Conservation (phyloP, 257 asterid genomes). For the Fraxinus pennsylvanica region DNA sequence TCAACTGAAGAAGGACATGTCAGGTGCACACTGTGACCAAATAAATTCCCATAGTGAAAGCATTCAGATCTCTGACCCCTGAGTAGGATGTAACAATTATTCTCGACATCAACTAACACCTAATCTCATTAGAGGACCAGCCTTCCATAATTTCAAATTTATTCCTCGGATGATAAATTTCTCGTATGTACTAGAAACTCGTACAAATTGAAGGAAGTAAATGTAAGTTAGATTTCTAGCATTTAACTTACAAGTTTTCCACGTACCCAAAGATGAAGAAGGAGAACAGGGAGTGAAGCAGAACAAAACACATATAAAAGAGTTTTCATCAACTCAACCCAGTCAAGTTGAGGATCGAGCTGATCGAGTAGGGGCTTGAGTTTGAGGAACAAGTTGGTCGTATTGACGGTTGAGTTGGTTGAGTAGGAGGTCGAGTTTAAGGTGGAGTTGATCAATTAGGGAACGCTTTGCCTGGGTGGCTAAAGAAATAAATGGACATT, state of each 20-base stretch:
- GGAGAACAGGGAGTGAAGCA: not conserved
- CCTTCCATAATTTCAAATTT: not conserved
- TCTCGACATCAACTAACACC: not conserved
- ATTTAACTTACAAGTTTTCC: not conserved
- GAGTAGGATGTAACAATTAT: not conserved
- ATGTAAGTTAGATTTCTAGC: not conserved
- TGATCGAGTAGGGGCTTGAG: not conserved
- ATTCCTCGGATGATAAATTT: not conserved
- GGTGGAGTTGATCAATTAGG: not conserved
- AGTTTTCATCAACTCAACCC: not conserved
- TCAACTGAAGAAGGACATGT: not conserved
- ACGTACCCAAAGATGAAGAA: not conserved
- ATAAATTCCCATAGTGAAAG: not conserved
- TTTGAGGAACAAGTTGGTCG: not conserved
- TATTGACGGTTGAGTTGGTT: not conserved
- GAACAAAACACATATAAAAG: not conserved
- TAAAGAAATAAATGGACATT: not conserved
- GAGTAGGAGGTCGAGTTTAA: not conserved
- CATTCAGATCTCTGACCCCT: not conserved
- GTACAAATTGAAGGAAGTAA: not conserved
- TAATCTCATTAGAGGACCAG: not conserved
- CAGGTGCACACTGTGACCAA: not conserved
- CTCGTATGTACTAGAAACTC: not conserved
- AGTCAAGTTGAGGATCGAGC: not conserved
- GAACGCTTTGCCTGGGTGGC: not conserved